These are phyloP conservation scores for Leccinum huronense DNA, from an alignment of 1,284 basidiomycete species.

Conservation along the genomic window DNA sequence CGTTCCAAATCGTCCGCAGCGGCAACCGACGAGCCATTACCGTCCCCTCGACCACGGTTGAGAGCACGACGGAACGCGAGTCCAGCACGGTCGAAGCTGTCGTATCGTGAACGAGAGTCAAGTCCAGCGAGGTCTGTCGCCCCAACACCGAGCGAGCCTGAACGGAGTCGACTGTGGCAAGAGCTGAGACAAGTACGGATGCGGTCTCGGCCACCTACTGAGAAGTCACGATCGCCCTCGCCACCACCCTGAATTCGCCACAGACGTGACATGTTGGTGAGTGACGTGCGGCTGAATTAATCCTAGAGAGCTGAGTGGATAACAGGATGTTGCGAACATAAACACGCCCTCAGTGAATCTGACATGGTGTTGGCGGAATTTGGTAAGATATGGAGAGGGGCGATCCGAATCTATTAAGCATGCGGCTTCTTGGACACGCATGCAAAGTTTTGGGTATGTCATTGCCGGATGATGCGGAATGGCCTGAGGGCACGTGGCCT, in stretches of 20 bases:
- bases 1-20: conserved; percentile 37
- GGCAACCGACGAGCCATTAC: conserved; percentile 32
- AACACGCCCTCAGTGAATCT: conserved; percentile 2
- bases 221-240: conserved; percentile 38
- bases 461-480: conserved; percentile 5
- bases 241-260: conserved; percentile 38
- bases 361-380: conserved; percentile 14
- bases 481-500: conserved; percentile 15
- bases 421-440: conserved; percentile 16
- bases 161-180: conserved; percentile 53
- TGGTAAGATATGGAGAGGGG: conserved; percentile 15
- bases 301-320: conserved; percentile 34
- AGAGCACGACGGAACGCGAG: conserved; percentile 28
- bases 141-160: conserved; percentile 33
- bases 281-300: conserved; percentile 20
- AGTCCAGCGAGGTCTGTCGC: conserved; percentile 34
- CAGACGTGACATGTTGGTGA: conserved; percentile 14
- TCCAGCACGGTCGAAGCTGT: conserved; percentile 32
- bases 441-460: conserved; percentile 14
- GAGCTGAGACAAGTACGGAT: conserved; percentile 55
- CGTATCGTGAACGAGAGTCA: conserved; percentile 25
- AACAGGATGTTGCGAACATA: conserved; percentile 21
- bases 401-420: conserved; percentile 22
- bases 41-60: conserved; percentile 31
- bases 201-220: conserved; percentile 46